These are phyloP conservation scores for Phytomonas francai DNA, from an alignment of 208 protist genomes.

Conservation along the genomic window DNA sequence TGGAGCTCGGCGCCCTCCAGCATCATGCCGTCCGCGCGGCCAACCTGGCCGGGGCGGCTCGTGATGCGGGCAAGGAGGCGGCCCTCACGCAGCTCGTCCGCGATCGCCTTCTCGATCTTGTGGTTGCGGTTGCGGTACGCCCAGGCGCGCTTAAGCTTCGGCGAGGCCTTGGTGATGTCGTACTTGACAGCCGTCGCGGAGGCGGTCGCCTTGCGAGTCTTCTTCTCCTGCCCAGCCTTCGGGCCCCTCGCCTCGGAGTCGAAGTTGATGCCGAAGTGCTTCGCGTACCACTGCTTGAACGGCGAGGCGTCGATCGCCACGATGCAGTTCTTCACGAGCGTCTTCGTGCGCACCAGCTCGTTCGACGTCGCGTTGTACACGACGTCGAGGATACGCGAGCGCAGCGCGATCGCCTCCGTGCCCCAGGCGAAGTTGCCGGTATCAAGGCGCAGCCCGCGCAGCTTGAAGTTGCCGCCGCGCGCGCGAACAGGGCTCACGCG, in stretches of 20 bases:
- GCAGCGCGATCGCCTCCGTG: slow-evolving; percentile 83
- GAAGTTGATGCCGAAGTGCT: slow-evolving; percentile 95
- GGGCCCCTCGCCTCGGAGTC: slow-evolving; percentile 83
- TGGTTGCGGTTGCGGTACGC: slow-evolving; percentile 44
- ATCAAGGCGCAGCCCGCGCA: slow-evolving; percentile 97
- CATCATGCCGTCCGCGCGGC: slow-evolving; percentile 97
- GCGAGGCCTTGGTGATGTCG: slow-evolving; percentile 62
- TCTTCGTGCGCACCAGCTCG: slow-evolving; percentile 99
- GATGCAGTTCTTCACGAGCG: slow-evolving; percentile 98
- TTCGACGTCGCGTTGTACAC: slow-evolving; percentile 99
- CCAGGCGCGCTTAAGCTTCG: slow-evolving; percentile 75
- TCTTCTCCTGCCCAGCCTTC: slow-evolving; percentile 27
- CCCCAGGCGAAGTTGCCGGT: slow-evolving; percentile 98
- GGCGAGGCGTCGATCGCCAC: slow-evolving; percentile 96
- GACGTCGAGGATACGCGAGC: slow-evolving; percentile 96
- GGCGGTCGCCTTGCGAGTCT: slow-evolving; percentile 48
- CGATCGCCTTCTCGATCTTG: slow-evolving; percentile 81
- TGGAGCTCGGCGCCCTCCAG: slow-evolving; percentile 99
- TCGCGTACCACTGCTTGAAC: slow-evolving; percentile 98
- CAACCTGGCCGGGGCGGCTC: slow-evolving; percentile 98
- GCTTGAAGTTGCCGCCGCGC: slow-evolving; percentile 98
- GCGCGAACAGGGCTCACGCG: slow-evolving; percentile 94
- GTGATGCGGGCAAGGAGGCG: slow-evolving; percentile 93
- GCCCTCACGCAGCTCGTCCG: slow-evolving; percentile 93
- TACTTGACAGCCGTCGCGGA: slow-evolving; percentile 55